Evolutionary conservation across 2,329 filamentous ascomycete genomes (phyloP).

Genomic region (Capronia coronata): DNA sequence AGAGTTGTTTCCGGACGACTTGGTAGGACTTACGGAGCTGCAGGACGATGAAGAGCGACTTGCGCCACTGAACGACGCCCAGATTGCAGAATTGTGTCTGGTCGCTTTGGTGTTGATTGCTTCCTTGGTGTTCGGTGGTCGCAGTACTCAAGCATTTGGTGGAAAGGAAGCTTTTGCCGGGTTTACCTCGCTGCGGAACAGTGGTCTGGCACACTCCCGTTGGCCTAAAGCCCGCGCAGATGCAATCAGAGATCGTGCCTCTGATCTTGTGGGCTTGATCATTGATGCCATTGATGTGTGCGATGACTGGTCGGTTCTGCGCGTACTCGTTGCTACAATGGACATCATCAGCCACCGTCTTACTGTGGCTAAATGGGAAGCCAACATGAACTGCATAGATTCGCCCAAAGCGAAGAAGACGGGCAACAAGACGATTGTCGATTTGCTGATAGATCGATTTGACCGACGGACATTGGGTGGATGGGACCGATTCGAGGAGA

Average conservation of each 20-base stretch:
- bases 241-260: not conserved
- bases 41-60: not conserved
- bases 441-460: conserved; percentile 33
- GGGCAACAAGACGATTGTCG: conserved; percentile 28
- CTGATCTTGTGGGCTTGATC: conserved; percentile 5
- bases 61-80: conserved; percentile 14
- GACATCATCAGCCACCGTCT: conserved; percentile 24
- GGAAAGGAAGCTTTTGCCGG: conserved; percentile 9
- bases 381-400: conserved; percentile 5
- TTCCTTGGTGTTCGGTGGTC: conserved; percentile 7
- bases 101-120: conserved; percentile 16
- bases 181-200: conserved; percentile 12
- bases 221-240: conserved; percentile 4
- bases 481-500: conserved; percentile 2
- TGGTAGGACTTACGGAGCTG: not conserved
- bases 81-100: conserved; percentile 16
- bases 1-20: not conserved
- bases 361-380: conserved; percentile 12
- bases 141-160: conserved; percentile 1
- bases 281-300: conserved; percentile 17
- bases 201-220: conserved; percentile 15
- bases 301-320: conserved; percentile 23
- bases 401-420: conserved; percentile 4
- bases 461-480: conserved; percentile 14
- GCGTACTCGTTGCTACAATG: conserved; percentile 17